Base-by-base conservation (phyloP, 345 rosid genomes). In the Eucalyptus rudis region DNA sequence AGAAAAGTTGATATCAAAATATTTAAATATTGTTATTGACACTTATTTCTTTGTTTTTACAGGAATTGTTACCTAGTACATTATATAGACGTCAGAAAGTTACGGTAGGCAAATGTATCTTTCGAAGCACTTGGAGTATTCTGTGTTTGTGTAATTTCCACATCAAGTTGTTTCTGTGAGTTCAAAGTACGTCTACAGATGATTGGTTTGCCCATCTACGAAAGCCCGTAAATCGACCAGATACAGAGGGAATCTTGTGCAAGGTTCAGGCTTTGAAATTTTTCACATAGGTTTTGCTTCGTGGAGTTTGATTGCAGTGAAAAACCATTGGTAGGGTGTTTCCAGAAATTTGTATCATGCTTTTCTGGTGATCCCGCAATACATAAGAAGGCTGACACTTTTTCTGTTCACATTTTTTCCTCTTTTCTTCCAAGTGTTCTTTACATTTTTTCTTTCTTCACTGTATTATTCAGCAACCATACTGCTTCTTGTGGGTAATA, bases 51-150 rank as follows among this genome's bases (percentile, higher is more conserved):
- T 89, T 40, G 7, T 68, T 59, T 84, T 89, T 90, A 83, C 94
- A 94, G 96, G 95, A 90, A 92, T 93, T 87, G 95, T 94, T 16
- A 90, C 95, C 85, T 95, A 94, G 94, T 90, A 90, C 87, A 71
- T 71, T 88, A 88, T 88, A 88, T 50, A 86, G 88, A 86, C 86
- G 88, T 91, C 87, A 79, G 89, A 83, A 91, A 51, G 87, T 86
- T 89, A 44, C 52, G 71, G 90, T 92, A 90, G 94, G 92, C 86
- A 90, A 90, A 90, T 86, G 86, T 58, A 89, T 89, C 88, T 86
- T 89, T 87, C 71, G 86, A 89, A 88, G 90, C 87, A 87, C 68
- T 89, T 88, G 91, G 90, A 92, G 86, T 90, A 89, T 89, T 14
- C 22, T 43, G 15, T 76, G 84, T 76, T 76, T 76, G 84, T 40